Base-by-base conservation (phyloP, 306 rosid genomes). In the Cicer cuneatum region DNA sequence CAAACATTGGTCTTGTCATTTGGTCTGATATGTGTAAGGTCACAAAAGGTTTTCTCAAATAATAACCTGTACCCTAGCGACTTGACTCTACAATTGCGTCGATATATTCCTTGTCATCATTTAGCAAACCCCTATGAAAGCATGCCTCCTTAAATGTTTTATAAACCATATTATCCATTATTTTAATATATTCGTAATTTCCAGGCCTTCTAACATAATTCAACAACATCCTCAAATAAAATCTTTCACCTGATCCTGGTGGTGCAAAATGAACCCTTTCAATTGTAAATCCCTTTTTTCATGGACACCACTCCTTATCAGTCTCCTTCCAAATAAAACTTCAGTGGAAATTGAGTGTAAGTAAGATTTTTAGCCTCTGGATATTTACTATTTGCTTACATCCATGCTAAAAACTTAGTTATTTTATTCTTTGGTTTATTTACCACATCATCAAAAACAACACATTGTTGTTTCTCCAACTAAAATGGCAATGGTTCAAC, bases 1-100 rank as follows among this genome's bases (percentile, higher is more conserved):
- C 51, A 5, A 0, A 1, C 1, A 1, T 1, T 0, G 7, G 2
- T 4, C 15, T 10, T 3, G 3, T 0, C 2, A 46, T 0, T 12
- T 46, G 51, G 0, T 10, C 0, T 1, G 6, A 46, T 5, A 46
- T 1, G 7, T 12, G 1, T 1, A 46, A 4, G 1, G 14, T 3
- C 1, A 1, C 14, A 12, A 46, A 46, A 0, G 1, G 0, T 0
- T 12, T 4, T 6, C 52, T n/a, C 15, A 46, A 12, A 5, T 1
- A 46, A 0, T 0, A 1, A 1, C 5, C 13, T 0, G 15, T 46
- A 0, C 51, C 13, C 15, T 15, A 46, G 5, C 5, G 0, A 1
- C 6, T 12, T 4, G 51, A 5, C 7, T 46, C 51, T 3, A 8
- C 10, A 10, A 46, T 46, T 0, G 14, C 15, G 5, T 3, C 1